Percentiles rank a stretch among this genome's conserved stretches.
Conservation (phyloP, 73 alveolate species). For the Loxodes magnus region DNA sequence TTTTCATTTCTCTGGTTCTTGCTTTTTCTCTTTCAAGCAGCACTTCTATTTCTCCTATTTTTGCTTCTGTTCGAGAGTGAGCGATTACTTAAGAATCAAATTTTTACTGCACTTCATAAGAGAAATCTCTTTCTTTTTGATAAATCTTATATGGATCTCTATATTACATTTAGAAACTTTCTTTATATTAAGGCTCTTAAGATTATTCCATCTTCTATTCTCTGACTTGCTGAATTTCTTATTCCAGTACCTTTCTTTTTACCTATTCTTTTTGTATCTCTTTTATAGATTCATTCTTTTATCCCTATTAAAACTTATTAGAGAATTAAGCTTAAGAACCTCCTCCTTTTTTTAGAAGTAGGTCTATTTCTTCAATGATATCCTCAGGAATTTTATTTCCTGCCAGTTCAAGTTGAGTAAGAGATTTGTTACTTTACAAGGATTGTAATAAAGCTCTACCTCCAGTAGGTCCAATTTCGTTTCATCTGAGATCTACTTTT, state of each 20-base stretch:
- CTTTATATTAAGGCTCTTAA: no score
- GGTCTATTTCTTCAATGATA: conserved; percentile 20
- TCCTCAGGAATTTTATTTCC: conserved; percentile 40
- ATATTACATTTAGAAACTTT: no score
- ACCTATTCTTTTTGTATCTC: background rate
- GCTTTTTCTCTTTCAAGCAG: conserved; percentile 20
- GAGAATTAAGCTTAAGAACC: no score
- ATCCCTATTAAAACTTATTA: no score
- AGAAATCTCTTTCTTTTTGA: background rate
- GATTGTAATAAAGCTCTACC: conserved; percentile 14
- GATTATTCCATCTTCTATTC: no score
- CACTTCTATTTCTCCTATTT: conserved; percentile 6
- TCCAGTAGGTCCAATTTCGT: conserved; percentile 23
- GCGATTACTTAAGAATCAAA: background rate
- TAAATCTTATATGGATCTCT: no score
- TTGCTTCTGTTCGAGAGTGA: conserved; percentile 11
- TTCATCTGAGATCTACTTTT: conserved; percentile 23
- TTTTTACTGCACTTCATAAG: conserved; percentile 3
- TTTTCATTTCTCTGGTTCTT: conserved; percentile 12
- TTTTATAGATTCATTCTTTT: background rate
- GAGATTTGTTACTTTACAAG: conserved; percentile 13
- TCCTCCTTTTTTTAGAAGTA: conserved; percentile 11
- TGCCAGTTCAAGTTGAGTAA: conserved; percentile 19
- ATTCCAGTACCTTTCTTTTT: background rate
- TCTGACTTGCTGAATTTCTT: no score